Percentiles rank a stretch among this genome's conserved stretches.
phyloP scores from a whole-genome alignment of 306 rosid species.

The Senna tora region DNA sequence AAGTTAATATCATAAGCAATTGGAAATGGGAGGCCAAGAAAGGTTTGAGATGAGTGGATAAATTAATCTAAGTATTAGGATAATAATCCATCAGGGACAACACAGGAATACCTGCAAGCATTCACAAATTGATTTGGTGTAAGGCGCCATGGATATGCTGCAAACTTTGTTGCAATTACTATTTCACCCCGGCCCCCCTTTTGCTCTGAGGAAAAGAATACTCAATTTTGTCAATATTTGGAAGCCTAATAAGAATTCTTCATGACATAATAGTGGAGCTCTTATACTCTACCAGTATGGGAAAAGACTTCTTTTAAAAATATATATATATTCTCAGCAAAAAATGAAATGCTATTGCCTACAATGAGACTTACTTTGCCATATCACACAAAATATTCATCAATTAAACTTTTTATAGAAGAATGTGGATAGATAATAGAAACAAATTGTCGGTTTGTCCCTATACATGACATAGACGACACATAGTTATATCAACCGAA shows the following conservation, averaged over 20 bases:
- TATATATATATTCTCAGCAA: not conserved
- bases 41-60: not conserved
- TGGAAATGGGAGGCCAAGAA: not conserved
- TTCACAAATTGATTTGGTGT: conserved; percentile 84
- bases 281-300: not conserved
- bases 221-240: conserved; percentile 23
- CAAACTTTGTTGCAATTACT: conserved; percentile 92
- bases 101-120: conserved; percentile 73
- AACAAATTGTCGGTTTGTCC: not conserved
- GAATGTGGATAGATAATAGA: not conserved
- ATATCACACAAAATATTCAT: not conserved
- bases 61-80: not conserved
- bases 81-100: conserved; percentile 4
- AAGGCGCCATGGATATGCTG: conserved; percentile 98
- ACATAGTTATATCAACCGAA: not conserved
- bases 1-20: conserved; percentile 28
- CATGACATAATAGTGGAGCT: not conserved
- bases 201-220: conserved; percentile 51
- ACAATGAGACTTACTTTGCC: conserved; percentile 1
- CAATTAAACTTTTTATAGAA: not conserved
- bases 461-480: not conserved
- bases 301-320: not conserved
- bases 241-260: conserved; percentile 11
- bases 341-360: not conserved
- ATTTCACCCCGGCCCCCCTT: conserved; percentile 55